Conservation (phyloP, 768 basidiomycete species). For the Omphalotus guepiniiformis region DNA sequence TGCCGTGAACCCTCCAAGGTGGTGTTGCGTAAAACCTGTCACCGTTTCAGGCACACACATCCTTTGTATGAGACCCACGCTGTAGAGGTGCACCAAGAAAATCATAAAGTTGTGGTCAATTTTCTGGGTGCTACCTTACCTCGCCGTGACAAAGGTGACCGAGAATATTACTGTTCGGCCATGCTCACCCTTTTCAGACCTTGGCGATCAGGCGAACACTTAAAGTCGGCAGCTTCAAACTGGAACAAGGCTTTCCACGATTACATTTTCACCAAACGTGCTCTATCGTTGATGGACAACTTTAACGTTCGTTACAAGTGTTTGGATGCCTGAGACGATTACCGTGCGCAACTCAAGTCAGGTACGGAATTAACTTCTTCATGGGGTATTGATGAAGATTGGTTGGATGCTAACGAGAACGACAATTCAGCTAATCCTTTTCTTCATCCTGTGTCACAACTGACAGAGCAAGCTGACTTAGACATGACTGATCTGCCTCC, state of each 20-base stretch:
- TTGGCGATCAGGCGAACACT: constrained; percentile 21
- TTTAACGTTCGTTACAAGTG: constrained; percentile 28
- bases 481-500: not conserved
- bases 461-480: not conserved
- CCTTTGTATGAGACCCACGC: constrained; percentile 11
- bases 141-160: constrained; percentile 14
- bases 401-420: not conserved
- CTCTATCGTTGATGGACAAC: constrained; percentile 21
- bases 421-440: not conserved
- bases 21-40: not conserved
- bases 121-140: constrained; percentile 17
- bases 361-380: no score
- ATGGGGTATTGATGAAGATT: not conserved
- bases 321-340: constrained; percentile 26
- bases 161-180: constrained; percentile 9
- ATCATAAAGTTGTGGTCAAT: constrained; percentile 5
- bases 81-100: not conserved
- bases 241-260: constrained; percentile 23
- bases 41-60: not conserved
- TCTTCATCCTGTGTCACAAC: not conserved
- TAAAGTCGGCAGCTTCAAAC: constrained; percentile 11
- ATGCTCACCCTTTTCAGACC: constrained; percentile 26
- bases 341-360: constrained; percentile 14
- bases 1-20: no score
- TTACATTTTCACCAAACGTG: constrained; percentile 9